A percentile compares a stretch with the other conserved stretches of the same genome.
These are phyloP conservation scores for Brasenia schreberi DNA, from an alignment of 164 flowering plant species.

Conservation along the genomic window DNA sequence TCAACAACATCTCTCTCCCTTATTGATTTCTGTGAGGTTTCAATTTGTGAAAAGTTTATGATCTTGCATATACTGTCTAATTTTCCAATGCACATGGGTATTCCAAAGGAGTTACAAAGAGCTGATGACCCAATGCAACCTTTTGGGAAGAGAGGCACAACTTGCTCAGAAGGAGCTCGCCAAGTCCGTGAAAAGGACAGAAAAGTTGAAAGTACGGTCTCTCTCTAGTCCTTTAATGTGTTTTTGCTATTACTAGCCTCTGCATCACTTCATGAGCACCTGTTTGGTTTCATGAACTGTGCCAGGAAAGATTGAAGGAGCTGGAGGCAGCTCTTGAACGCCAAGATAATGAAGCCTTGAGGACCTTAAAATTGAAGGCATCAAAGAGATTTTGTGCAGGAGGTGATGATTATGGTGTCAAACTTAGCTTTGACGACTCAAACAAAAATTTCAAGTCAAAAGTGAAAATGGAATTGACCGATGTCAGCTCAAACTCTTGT, in stretches of 20 bases:
- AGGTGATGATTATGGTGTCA: slow-evolving; percentile 2
- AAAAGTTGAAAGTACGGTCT: slow-evolving; percentile 50
- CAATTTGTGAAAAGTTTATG: no score
- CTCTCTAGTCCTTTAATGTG: neutral
- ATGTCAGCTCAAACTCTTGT: neutral
- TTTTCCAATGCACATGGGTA: neutral
- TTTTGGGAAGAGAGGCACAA: slow-evolving; percentile 77
- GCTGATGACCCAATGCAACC: slow-evolving; percentile 80
- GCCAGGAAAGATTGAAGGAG: slow-evolving; percentile 58
- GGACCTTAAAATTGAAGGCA: slow-evolving; percentile 27
- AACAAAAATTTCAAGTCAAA: neutral
- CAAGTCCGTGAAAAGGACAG: slow-evolving; percentile 56
- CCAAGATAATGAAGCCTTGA: slow-evolving; percentile 58
- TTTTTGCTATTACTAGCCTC: neutral
- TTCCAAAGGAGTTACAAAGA: slow-evolving; percentile 75
- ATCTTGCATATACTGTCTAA: neutral
- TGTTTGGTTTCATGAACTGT: slow-evolving; percentile 5
- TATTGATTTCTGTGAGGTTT: no score
- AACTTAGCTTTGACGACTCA: slow-evolving; percentile 4
- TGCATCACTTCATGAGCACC: neutral
- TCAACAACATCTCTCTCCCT: no score
- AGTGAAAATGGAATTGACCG: neutral
- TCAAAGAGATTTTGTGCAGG: slow-evolving; percentile 19
- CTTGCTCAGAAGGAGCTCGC: slow-evolving; percentile 51
- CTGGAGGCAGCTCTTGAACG: slow-evolving; percentile 53